These are phyloP conservation scores for Vitis hybrid DNA, from an alignment of 177 flowering plant species.

Conservation along the genomic window DNA sequence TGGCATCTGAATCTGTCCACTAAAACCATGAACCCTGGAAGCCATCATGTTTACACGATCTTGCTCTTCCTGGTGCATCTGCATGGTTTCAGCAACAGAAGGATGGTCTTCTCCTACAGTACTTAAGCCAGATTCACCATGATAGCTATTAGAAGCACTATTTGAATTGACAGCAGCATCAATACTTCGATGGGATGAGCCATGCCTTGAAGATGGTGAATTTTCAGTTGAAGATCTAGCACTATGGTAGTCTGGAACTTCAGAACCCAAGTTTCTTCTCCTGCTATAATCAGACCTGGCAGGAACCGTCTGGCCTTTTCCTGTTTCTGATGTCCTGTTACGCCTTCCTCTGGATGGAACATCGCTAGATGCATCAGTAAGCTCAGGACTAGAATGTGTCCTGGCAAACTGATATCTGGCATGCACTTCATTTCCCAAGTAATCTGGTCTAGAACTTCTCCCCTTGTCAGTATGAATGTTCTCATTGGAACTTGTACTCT, in stretches of 20 bases:
- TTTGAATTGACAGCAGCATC: slow-evolving; percentile 43
- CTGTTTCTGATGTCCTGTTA: slow-evolving; percentile 43
- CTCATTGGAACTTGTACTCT: slow-evolving; percentile 31
- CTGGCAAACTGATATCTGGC: slow-evolving; percentile 70
- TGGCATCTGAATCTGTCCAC: slow-evolving; percentile 72
- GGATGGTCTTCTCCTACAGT: slow-evolving; percentile 46
- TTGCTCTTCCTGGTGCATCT: slow-evolving; percentile 85
- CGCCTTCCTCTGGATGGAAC: slow-evolving; percentile 48
- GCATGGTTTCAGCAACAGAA: slow-evolving; percentile 43
- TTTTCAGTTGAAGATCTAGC: slow-evolving; percentile 40
- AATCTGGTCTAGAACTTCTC: slow-evolving; percentile 40
- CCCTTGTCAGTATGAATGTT: slow-evolving; percentile 29
- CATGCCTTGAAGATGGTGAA: slow-evolving; percentile 42
- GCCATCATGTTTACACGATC: slow-evolving; percentile 84
- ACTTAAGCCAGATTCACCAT: slow-evolving; percentile 39
- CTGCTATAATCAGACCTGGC: slow-evolving; percentile 44
- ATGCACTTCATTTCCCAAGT: slow-evolving; percentile 40
- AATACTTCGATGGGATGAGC: slow-evolving; percentile 44
- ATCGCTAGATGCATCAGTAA: slow-evolving; percentile 62
- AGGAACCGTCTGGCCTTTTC: slow-evolving; percentile 41
- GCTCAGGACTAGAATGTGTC: slow-evolving; percentile 91
- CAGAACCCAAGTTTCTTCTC: slow-evolving; percentile 55
- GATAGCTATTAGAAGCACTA: slow-evolving; percentile 29
- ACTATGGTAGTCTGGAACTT: slow-evolving; percentile 33
- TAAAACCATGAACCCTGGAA: slow-evolving; percentile 53